Conservation (phyloP, 2,329 filamentous ascomycete genomes). For the Lasiodiplodia hormozganensis region DNA sequence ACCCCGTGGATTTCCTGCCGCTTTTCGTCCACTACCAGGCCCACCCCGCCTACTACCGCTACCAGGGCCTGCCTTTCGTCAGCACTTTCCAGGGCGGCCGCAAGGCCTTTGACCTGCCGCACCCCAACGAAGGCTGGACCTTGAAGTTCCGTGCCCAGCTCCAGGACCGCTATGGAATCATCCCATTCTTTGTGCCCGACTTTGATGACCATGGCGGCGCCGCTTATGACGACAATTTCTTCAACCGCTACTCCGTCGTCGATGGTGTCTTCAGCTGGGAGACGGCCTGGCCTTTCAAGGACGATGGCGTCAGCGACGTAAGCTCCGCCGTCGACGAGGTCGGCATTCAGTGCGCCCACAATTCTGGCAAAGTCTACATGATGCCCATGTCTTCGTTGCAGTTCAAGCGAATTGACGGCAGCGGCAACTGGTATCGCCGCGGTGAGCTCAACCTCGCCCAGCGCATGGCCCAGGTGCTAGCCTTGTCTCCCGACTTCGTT, state of each 20-base stretch:
- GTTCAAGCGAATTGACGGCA: slow-evolving; percentile 46
- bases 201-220: slow-evolving; percentile 36
- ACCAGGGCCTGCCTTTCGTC: slow-evolving; percentile 40
- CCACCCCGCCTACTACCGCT: slow-evolving; percentile 39
- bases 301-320: slow-evolving; percentile 34
- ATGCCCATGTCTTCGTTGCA: slow-evolving; percentile 48
- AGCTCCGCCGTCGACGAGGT: slow-evolving; percentile 39
- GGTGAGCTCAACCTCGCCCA: slow-evolving; percentile 47
- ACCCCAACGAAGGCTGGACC: slow-evolving; percentile 27
- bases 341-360: slow-evolving; percentile 40
- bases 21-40: slow-evolving; percentile 37
- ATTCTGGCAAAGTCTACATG: slow-evolving; percentile 46
- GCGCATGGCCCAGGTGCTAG: slow-evolving; percentile 39
- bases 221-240: slow-evolving; percentile 33
- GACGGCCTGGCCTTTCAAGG: slow-evolving; percentile 40
- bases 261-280: slow-evolving; percentile 50
- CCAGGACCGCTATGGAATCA: slow-evolving; percentile 36
- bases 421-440: slow-evolving; percentile 47
- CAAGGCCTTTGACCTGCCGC: slow-evolving; percentile 28
- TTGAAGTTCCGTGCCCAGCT: slow-evolving; percentile 32
- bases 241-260: slow-evolving; percentile 36
- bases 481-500: slow-evolving; percentile 46
- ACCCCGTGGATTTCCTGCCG: slow-evolving; percentile 38
- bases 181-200: slow-evolving; percentile 42
- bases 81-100: slow-evolving; percentile 43